A percentile compares a stretch with the other conserved stretches of the same genome.
Conservation (phyloP, 2,329 filamentous ascomycete species). For the Pseudogymnoascus sp. region DNA sequence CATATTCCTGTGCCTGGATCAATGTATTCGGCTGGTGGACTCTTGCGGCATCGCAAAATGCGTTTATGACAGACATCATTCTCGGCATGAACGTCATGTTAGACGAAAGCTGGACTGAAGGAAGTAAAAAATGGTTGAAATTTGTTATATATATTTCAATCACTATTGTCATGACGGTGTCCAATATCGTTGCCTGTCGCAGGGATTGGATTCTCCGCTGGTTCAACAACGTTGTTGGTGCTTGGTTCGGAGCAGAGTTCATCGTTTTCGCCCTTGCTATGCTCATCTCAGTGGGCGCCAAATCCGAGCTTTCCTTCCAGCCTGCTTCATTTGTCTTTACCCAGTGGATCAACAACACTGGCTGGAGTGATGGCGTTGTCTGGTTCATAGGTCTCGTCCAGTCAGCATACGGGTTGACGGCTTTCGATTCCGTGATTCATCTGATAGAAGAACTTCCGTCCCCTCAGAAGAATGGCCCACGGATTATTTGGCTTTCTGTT, state of each 20-base stretch:
- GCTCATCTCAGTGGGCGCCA: slow-evolving; percentile 37
- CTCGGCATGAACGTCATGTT: too few species aligned
- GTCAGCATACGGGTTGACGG: slow-evolving; percentile 30
- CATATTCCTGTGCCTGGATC: too few species aligned
- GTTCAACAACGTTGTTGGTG: slow-evolving; percentile 34
- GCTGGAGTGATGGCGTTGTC: slow-evolving; percentile 37
- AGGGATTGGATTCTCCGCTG: slow-evolving; percentile 38
- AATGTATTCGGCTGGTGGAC: too few species aligned
- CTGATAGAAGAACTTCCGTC: slow-evolving; percentile 33
- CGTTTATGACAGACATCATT: too few species aligned
- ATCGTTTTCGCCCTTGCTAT: too few species aligned
- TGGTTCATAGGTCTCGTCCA: slow-evolving; percentile 34
- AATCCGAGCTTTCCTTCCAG: slow-evolving; percentile 34
- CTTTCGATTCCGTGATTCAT: slow-evolving; percentile 37
- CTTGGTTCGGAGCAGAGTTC: slow-evolving; percentile 32
- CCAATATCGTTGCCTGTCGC: slow-evolving; percentile 33
- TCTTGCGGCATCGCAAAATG: too few species aligned
- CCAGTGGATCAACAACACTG: slow-evolving; percentile 43
- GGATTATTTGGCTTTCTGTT: too few species aligned
- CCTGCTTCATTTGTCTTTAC: slow-evolving; percentile 45
- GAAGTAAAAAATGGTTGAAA: too few species aligned
- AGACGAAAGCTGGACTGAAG: too few species aligned
- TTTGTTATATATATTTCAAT: too few species aligned
- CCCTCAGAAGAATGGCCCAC: too few species aligned
- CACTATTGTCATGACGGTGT: too few species aligned